Percentiles rank a stretch among this genome's conserved stretches.
These are phyloP conservation scores for Oryza brachyantha DNA, from an alignment of 176 grass and related monocot genomes.

Conservation along the genomic window DNA sequence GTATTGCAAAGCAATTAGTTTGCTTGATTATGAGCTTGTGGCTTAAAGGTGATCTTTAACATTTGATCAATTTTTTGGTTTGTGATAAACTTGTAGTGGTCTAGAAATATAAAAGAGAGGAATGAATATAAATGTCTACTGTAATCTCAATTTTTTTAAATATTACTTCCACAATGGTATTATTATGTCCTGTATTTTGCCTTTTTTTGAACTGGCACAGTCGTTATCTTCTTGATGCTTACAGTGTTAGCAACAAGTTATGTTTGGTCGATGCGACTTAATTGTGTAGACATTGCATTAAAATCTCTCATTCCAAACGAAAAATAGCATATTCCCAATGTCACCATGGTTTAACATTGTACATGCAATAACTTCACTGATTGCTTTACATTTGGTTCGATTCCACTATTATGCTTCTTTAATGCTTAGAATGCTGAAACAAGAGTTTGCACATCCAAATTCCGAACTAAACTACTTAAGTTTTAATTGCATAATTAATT, in stretches of 20 bases:
- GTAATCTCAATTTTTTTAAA: background rate
- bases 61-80: background rate
- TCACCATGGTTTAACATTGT: background rate
- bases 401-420: conserved; percentile 19
- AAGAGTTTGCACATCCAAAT: background rate
- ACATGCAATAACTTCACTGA: background rate
- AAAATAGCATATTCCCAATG: background rate
- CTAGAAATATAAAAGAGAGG: background rate
- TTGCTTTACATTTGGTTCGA: conserved; percentile 2
- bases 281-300: background rate
- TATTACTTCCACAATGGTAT: background rate
- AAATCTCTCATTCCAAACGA: conserved; percentile 1
- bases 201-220: background rate
- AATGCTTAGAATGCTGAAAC: conserved; percentile 18
- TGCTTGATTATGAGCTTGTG: background rate
- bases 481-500: conserved; percentile 14
- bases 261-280: background rate
- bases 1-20: background rate
- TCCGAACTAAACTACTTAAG: background rate
- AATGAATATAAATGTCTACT: background rate
- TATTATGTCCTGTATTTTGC: background rate
- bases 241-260: background rate
- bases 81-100: background rate
- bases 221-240: background rate
- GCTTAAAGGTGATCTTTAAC: background rate